Base-by-base conservation (phyloP, 2,329 filamentous ascomycete species). In the Aspergillus glaucus region DNA sequence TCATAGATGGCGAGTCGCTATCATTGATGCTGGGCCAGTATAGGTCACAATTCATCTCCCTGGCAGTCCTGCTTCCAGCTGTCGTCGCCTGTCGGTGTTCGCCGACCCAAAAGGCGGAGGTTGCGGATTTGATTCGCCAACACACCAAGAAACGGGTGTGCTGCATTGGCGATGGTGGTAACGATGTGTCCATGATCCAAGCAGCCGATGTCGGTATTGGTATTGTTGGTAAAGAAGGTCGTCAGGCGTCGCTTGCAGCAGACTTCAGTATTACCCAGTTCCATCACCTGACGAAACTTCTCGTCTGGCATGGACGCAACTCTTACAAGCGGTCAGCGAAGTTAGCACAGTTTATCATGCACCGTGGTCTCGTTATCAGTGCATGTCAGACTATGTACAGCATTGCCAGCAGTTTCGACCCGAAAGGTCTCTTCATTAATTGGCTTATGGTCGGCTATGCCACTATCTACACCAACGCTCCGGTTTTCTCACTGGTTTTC, bases 121-220 rank as follows among this genome's bases (percentile, higher is more conserved):
- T 98, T 36, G 93, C 94, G 8, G 84, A 81, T 57, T 79, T 97
- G 44, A 98, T 98, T 71, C 88, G 91, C 52, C 81, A 87, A 45
- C 85, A 88, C 69, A 98, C 93, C 17, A 90, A 88, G 69, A 97
- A 97, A 70, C 86, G 94, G 12, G 88, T 97, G 14, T 95, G 91
- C 72, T 97, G 93, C 65, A 98, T 98, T 58, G 93, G 93, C 34
- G 93, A 98, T 63, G 93, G 93, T 56, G 93, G 94, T 60, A 98
- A 98, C 70, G 94, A 98, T 66, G 93, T 98, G 4, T 92, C 86
- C 58, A 98, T 98, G 93, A 98, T 98, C 58, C 93, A 97, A 75
- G 92, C 93, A 6, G 93, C 94, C 1, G 93, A 98, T 62, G 91
- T 98, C 0, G 94, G 94, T 52, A 92, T 98, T 22, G 93, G 93